Conservation (phyloP, 176 grass and related monocot genomes). For the Alopecurus myosuroides region DNA sequence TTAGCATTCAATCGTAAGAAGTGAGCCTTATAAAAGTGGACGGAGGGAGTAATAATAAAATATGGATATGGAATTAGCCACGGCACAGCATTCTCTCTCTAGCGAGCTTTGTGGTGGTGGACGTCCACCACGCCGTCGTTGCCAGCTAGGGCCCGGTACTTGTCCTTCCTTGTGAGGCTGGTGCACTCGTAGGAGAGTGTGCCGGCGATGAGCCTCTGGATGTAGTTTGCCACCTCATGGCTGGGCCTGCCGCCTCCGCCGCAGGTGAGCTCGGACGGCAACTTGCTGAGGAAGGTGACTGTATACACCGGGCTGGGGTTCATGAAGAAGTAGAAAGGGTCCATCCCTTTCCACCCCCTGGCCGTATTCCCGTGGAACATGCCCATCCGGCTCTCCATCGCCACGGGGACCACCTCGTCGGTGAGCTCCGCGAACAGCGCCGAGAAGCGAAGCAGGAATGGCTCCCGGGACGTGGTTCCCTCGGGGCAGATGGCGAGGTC, state of each 20-base stretch:
- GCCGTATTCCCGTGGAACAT: slow-evolving; percentile 91
- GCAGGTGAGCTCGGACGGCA: slow-evolving; percentile 67
- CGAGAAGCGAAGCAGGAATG: slow-evolving; percentile 82
- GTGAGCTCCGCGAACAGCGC: slow-evolving; percentile 87
- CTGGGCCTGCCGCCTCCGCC: slow-evolving; percentile 53
- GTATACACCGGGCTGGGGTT: slow-evolving; percentile 73
- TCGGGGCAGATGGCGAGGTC: slow-evolving; percentile 73
- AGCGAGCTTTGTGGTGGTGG: slow-evolving; percentile 15
- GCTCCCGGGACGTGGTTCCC: slow-evolving; percentile 78
- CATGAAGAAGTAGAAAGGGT: slow-evolving; percentile 94
- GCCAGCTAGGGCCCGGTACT: slow-evolving; percentile 70
- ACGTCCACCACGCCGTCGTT: slow-evolving; percentile 52
- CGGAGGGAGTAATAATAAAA: background rate
- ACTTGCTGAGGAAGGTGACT: slow-evolving; percentile 68
- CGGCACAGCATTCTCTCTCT: background rate
- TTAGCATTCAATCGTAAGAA: too few species aligned
- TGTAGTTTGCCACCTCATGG: slow-evolving; percentile 76
- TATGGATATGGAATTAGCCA: background rate
- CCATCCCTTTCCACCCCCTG: slow-evolving; percentile 84
- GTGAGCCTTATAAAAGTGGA: too few species aligned
- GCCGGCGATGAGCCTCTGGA: slow-evolving; percentile 75
- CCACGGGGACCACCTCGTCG: slow-evolving; percentile 68
- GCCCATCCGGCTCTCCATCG: slow-evolving; percentile 64
- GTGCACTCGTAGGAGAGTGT: slow-evolving; percentile 87
- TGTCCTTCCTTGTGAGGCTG: slow-evolving; percentile 86